phyloP scores from a whole-genome alignment of 345 rosid species.

The Euphorbia tirucalli region DNA sequence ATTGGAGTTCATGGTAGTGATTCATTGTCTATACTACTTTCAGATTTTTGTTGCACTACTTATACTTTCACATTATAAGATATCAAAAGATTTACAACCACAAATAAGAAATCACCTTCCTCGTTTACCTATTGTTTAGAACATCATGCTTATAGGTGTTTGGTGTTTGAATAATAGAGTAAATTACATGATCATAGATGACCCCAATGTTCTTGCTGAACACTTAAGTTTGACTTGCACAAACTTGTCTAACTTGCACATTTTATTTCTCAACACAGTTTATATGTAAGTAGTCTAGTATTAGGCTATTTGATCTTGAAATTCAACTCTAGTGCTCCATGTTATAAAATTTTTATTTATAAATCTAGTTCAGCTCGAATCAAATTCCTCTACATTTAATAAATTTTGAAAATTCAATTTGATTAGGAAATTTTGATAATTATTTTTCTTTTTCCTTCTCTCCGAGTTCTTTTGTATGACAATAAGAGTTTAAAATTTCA shows the following conservation, averaged over 20 bases:
- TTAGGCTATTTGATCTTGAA: background rate
- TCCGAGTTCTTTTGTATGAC: background rate
- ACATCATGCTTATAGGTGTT: background rate
- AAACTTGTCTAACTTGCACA: background rate
- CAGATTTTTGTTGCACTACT: background rate
- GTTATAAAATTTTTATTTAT: background rate
- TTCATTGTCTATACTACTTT: conserved; percentile 2
- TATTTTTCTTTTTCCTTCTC: background rate
- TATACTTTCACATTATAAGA: background rate
- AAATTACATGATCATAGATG: background rate
- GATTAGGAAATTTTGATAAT: background rate
- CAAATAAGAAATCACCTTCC: background rate
- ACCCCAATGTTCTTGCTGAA: background rate
- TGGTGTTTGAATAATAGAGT: background rate
- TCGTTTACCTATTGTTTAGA: background rate
- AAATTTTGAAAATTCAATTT: background rate
- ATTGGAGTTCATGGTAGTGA: conserved; percentile 46
- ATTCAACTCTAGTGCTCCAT: background rate
- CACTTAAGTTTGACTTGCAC: background rate
- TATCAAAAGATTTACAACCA: conserved; percentile 4
- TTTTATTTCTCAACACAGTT: background rate
- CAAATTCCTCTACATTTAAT: background rate
- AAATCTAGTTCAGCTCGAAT: background rate
- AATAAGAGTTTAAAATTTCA: background rate
- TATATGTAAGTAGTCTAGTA: background rate